These are phyloP conservation scores for Globisporangium echinulatum DNA, from an alignment of 352 stramenopile species.

Conservation along the genomic window DNA sequence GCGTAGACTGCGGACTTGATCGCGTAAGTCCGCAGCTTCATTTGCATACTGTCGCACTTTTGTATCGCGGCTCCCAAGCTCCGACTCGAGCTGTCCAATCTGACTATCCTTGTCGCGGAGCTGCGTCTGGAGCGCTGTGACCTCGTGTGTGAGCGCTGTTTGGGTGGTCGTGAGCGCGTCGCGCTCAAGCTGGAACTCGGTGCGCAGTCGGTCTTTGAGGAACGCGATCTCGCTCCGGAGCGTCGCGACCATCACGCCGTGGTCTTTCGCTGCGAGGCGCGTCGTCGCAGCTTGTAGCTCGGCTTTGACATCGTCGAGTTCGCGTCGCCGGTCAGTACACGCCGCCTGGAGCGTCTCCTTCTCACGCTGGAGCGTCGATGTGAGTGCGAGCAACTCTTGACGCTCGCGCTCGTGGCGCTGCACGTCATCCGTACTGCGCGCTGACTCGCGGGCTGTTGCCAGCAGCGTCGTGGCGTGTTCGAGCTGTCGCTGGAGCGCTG, in stretches of 20 bases:
- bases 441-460: conserved; percentile 9
- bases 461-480: conserved; percentile 32
- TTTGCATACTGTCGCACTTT: conserved; percentile 33
- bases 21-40: conserved; percentile 32
- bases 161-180: conserved; percentile 33
- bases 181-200: conserved; percentile 61
- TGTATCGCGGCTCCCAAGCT: conserved; percentile 27
- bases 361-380: conserved; percentile 37
- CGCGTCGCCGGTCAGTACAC: conserved; percentile 16
- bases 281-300: conserved; percentile 34
- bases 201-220: conserved; percentile 52
- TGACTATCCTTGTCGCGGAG: conserved; percentile 41
- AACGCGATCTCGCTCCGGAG: conserved; percentile 50
- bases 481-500: conserved; percentile 47
- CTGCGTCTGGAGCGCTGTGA: conserved; percentile 24
- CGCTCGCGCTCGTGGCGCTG: conserved; percentile 39
- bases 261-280: conserved; percentile 39
- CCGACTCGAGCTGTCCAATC: conserved; percentile 35
- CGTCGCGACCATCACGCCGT: conserved; percentile 49
- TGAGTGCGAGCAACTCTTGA: conserved; percentile 32
- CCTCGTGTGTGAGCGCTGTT: conserved; percentile 33
- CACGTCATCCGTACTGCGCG: no score
- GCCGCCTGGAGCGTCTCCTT: conserved; percentile 26
- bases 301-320: conserved; percentile 18
- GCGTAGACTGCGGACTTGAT: conserved; percentile 31